Base-by-base conservation (phyloP, 1,284 basidiomycete species). In the Ustilago bromivora region DNA sequence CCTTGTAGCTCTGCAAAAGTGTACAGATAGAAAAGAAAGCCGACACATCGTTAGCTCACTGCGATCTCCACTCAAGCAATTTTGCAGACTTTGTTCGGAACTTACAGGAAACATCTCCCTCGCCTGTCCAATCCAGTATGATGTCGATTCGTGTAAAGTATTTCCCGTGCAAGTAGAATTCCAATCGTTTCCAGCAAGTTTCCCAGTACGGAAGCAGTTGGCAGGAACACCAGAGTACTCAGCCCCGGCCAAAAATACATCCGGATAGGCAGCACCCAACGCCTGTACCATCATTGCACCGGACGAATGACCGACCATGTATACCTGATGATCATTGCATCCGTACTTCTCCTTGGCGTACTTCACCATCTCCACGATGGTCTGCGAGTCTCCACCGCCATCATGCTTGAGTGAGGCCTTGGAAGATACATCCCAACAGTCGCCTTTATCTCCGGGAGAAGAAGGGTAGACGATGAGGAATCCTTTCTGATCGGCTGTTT, bases 201-300 rank as follows among this genome's bases (percentile, higher is more conserved):
- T 60, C 0, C 43, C 35, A 0, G 66, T 65, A 0, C 19, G 9
- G 54, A 75, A 71, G 34, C 72, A 75, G 6, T 62, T 62, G 32
- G 61, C 56, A 23, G 70, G 70, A 28, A 67, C 70, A 9, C 70
- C 70, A 12, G 57, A 64, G 40, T 67, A 67, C 2, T 43, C 64
- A 8, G 71, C 65, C 4, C 34, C 61, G 1, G 59, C 65, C 6
- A 56, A 34, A 28, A 73, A 61, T 9, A 63, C 3, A 13, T 66
- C 60, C 3, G 64, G 70, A 28, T 71, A 66, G 3, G 52, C 46
- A 1, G 64, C 59, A 11, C 36, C 38, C 5, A 66, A 19, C 4
- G 53, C 54, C 17, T 71, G 64, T 3, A 56, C 57, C 15, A 71
- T 12, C 70, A 71, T 71, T 0, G 69, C 69, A 2, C 70, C 70